A percentile compares a stretch with the other conserved stretches of the same genome.
Evolutionary conservation across 352 stramenopile species (phyloP).

Genomic region (Globisporangium ultimum): DNA sequence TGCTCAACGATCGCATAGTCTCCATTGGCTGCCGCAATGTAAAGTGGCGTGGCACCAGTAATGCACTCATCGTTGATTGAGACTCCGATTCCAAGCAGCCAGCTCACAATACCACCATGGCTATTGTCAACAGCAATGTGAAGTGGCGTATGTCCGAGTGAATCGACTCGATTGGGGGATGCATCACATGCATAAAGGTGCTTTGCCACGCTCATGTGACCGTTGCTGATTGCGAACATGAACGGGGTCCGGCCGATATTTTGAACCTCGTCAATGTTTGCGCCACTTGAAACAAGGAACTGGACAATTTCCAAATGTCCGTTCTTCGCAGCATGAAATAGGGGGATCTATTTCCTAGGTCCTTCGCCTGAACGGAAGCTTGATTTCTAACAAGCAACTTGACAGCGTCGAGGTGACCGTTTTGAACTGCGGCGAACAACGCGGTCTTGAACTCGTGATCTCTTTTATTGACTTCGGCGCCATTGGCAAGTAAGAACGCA

Average conservation of each 20-base stretch:
- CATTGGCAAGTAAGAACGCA: background rate
- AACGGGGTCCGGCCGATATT: background rate
- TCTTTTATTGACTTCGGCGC: background rate
- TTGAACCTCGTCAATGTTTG: background rate
- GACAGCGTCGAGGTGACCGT: background rate
- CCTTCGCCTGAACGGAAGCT: background rate
- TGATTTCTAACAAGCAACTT: background rate
- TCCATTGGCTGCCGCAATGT: slow-evolving; percentile 1
- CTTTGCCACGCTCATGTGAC: background rate
- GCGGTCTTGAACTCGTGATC: background rate
- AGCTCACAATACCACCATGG: background rate
- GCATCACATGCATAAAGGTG: background rate
- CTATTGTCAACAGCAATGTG: slow-evolving; percentile 2
- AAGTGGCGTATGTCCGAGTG: background rate
- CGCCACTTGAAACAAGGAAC: background rate
- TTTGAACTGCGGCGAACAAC: slow-evolving; percentile 6
- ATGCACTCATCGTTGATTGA: background rate
- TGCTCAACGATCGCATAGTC: background rate
- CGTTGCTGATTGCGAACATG: slow-evolving; percentile 8
- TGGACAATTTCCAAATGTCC: slow-evolving; percentile 2
- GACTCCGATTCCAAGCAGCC: background rate
- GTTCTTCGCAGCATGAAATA: slow-evolving; percentile 6
- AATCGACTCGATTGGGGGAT: background rate
- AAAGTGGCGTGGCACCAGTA: background rate
- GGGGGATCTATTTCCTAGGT: background rate